phyloP scores from a whole-genome alignment of 495 filamentous ascomycete species.

The Sabuloglossum arenarium region DNA sequence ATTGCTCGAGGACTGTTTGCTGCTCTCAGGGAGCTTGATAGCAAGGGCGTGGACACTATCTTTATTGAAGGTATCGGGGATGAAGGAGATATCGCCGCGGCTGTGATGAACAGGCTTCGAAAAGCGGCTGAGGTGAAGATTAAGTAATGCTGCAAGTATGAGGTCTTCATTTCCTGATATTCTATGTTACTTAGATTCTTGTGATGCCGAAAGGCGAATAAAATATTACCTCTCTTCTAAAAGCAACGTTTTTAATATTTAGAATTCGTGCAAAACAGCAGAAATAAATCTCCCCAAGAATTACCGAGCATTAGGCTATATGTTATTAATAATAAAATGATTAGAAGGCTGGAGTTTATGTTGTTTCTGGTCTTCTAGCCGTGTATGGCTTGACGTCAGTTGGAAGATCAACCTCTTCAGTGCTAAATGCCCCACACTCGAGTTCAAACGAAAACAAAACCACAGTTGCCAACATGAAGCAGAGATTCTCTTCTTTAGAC shows the following conservation, averaged over 20 bases:
- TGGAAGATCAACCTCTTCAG: too few species aligned
- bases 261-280: background rate
- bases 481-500: constrained; percentile 85
- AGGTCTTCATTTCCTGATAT: background rate
- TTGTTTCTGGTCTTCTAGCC: too few species aligned
- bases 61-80: constrained; percentile 81
- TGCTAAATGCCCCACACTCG: too few species aligned
- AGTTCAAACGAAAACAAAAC: too few species aligned
- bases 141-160: background rate
- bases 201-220: too few species aligned
- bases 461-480: constrained; percentile 78
- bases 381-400: too few species aligned
- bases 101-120: constrained; percentile 85
- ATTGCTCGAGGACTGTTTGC: constrained; percentile 79
- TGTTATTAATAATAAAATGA: too few species aligned
- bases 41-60: constrained; percentile 58
- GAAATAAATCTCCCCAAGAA: too few species aligned
- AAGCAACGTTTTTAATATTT: background rate
- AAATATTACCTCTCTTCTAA: too few species aligned
- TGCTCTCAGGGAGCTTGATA: constrained; percentile 67
- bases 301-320: too few species aligned
- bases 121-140: constrained; percentile 42
- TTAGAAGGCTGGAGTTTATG: too few species aligned
- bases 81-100: constrained; percentile 65
- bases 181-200: background rate